Evolutionary conservation across 768 basidiomycete species (phyloP), one percentile per base, ranked within the genome.

Genomic region (Lentinula sp.): DNA sequence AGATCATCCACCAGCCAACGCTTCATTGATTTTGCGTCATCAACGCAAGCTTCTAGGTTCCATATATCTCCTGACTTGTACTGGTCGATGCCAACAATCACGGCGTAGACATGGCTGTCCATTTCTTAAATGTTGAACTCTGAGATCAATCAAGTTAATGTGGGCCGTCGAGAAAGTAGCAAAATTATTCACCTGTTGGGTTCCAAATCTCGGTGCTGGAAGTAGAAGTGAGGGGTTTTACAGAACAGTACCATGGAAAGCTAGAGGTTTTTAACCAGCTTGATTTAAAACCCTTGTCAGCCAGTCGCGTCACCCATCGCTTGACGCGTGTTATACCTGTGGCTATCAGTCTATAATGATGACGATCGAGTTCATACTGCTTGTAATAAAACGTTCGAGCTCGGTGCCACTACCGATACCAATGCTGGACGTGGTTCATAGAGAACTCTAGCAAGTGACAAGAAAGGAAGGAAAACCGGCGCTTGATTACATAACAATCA

Each of bases 31-130:
- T 80, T 78, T 5, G 86, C 86, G 66, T 89, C 88, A 64, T 84
- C 81, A 31, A 81, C 81, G 67, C 85, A 86, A 43, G 84, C 82
- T 59, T 84, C 79, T 40, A 88, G 78, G 66, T 88, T 84, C 85
- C 84, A 88, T 31, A 88, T 80, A 37, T 57, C 45, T 40, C 63
- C 63, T 8, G 85, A 85, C 70, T 86, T 81, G 75, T 89, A 89
- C 65, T 76, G 75, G 73, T 89, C 86, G 63, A 89, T 81, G 45
- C 88, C 88, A 62, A 89, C 78, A 64, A 89, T 74, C 60, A 89
- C 79, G 0, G 85, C 86, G 64, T 86, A 89, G 45, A 87, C 72
- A 18, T 80, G 82, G 45, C 76, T 66, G 16, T 72, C 67, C 76
- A 83, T 80, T 35, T 15, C 28, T 23, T 16, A 32, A 11, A 15